These are phyloP conservation scores for Hanseniaspora pseudoguilliermondii DNA, from an alignment of 805 yeast species.

Conservation along the genomic window DNA sequence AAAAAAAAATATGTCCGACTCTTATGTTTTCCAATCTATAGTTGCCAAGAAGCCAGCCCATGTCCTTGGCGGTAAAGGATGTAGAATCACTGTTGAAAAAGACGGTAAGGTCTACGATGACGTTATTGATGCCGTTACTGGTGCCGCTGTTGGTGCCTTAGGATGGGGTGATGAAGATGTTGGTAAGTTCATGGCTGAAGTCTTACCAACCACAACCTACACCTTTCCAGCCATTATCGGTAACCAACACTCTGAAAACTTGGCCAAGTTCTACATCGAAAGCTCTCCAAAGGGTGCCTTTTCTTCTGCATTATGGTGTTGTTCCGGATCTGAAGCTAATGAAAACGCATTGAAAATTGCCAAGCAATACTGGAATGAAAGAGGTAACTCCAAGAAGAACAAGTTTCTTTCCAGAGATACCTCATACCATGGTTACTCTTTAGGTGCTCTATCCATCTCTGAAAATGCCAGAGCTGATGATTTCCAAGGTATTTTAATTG, in stretches of 20 bases:
- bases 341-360: constrained; percentile 54
- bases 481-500: constrained; percentile 25
- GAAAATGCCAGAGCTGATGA: constrained; percentile 28
- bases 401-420: constrained; percentile 34
- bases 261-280: constrained; percentile 32
- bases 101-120: constrained; percentile 28
- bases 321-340: constrained; percentile 56
- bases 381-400: constrained; percentile 31
- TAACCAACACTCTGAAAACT: constrained; percentile 32
- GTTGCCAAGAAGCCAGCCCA: constrained; percentile 30
- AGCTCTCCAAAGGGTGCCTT: constrained; percentile 31
- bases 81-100: constrained; percentile 31
- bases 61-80: constrained; percentile 35
- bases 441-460: constrained; percentile 35
- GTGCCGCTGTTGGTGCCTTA: constrained; percentile 40
- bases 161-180: constrained; percentile 33
- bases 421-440: constrained; percentile 40
- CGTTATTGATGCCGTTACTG: constrained; percentile 35
- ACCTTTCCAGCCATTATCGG: constrained; percentile 27
- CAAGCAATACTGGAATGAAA: constrained; percentile 35
- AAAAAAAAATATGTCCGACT: constrained; percentile 11
- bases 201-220: constrained; percentile 30
- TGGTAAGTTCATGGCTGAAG: constrained; percentile 29
- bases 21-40: constrained; percentile 33
- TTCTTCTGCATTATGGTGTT: constrained; percentile 35